Evolutionary conservation across 108 stramenopile species (phyloP), one percentile per base, ranked within the genome.

Genomic region (Skeletonema tropicum): DNA sequence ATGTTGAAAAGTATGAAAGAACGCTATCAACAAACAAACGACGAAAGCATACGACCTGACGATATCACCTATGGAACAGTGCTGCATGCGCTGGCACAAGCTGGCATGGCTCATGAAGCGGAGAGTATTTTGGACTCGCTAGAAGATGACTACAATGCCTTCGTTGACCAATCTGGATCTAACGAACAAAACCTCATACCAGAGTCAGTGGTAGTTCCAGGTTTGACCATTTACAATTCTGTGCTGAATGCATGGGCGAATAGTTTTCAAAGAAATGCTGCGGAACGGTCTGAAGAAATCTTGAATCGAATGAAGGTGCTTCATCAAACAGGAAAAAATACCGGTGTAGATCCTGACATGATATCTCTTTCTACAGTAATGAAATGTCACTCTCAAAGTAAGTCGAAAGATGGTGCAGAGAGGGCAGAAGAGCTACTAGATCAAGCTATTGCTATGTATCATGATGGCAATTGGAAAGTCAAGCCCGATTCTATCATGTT

Each of bases 181-280:
- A 9, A 21, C 52, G 19, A 55, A 21, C 60, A 25, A 26, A 65
- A 21, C 17, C 71, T 57, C 21, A 49, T 12, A 35, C 25, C 21
- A 14, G 41, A 73, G 21, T 52, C 38, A 13, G 29, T 39, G 12
- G n/a, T 75, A 19, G 49, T 70, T 30, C 85, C 76, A 68, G 85
- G 67, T 32, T 62, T 74, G 57, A 81, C 85, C 19, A 83, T 76
- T 35, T 85, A 85, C 83, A 90, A 88, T 57, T 80, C 86, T 25
- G 90, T 90, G 0, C 59, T 90, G 49, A 87, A 87, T 71, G 85
- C 90, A 5, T 90, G 81, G 83, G 90, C 90, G 36, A 87, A 87
- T 48, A 71, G 88, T 46, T 76, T 46, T 39, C 61, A 70, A 23
- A 55, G 39, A 7, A 70, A 83, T 55, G 74, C 76, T 9, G 60